Base-by-base conservation (phyloP, 2,329 filamentous ascomycete species). In the Elsinoe arachidis region DNA sequence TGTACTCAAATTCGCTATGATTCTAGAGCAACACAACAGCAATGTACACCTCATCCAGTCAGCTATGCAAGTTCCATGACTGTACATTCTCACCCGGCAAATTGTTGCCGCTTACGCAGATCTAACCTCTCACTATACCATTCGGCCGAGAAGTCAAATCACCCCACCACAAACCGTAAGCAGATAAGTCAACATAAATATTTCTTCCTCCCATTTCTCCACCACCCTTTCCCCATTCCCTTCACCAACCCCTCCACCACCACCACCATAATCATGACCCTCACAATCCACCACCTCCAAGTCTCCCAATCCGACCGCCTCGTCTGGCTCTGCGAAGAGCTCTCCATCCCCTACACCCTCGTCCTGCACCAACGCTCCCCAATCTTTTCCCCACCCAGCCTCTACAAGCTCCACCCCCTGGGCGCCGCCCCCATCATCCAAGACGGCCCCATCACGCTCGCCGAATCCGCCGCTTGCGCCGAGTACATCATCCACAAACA, bases 311-410 rank as follows among this genome's bases (percentile, higher is more conserved):
- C 82, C 35, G 83, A 86, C 66, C 81, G 84, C 39, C 75, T 86
- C 54, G 70, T 79, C 64, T 86, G 80, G 77, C 77, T 86, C 46
- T 81, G 81, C 66, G 83, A 87, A 67, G 84, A 87, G 67, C 78
- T 86, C 15, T 68, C 69, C 49, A 68, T 87, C 54, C 65, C 72
- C 1, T 86, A 86, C 66, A 64, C 72, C 1, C 68, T 81, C 10
- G 71, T 72, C 58, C 68, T 70, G 39, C 74, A 82, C 71, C 59
- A 72, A 53, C 76, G 78, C 43, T 64, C 64, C 6, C 77, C 81
- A 63, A 43, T 68, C 3, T 62, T 70, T 63, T 60, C 63, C n/a
- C 63, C 63, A 0, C 63, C 65, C n/a, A 64, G 65, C 9, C 62
- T 67, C 58, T 63, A 67, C 52, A 63, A 64, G 30, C 60, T 72